Evolutionary conservation across 257 asterid genomes (phyloP).

Genomic region (Dorcoceras hygrometricum): DNA sequence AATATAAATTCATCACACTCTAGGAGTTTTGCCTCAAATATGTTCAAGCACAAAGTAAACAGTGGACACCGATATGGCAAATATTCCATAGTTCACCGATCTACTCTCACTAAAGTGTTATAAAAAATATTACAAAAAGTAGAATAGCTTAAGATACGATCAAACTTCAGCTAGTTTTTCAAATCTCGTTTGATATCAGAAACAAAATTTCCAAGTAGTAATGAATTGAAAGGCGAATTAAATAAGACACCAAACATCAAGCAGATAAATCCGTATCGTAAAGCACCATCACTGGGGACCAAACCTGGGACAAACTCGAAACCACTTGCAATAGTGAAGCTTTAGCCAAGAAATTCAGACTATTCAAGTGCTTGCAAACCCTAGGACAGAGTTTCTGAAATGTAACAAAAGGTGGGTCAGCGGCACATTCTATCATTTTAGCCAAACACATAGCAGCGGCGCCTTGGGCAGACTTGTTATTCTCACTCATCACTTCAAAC

Average conservation of each 20-base stretch:
- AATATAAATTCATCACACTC: background rate
- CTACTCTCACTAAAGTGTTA: constrained; percentile 13
- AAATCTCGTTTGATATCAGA: background rate
- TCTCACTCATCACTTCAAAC: constrained; percentile 93
- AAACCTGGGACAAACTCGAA: constrained; percentile 87
- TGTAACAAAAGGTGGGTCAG: constrained; percentile 53
- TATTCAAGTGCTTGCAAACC: constrained; percentile 80
- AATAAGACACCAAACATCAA: constrained; percentile 19
- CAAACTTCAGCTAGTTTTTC: background rate
- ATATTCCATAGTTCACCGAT: constrained; percentile 1
- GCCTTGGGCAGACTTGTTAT: constrained; percentile 77
- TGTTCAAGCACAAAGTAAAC: constrained; percentile 11
- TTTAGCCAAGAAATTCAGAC: constrained; percentile 80
- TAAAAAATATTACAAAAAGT: constrained; percentile 13
- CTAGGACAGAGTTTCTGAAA: constrained; percentile 86
- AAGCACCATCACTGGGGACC: constrained; percentile 22
- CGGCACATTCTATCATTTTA: constrained; percentile 78
- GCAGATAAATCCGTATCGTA: constrained; percentile 3
- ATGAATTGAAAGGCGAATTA: constrained; percentile 14
- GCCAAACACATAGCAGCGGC: constrained; percentile 92
- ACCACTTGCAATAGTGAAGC: constrained; percentile 83
- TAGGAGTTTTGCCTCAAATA: constrained; percentile 11
- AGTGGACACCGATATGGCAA: background rate
- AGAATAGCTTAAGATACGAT: constrained; percentile 1
- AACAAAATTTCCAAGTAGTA: background rate